Evolutionary conservation across 2,329 filamentous ascomycete species (phyloP), one percentile per base, ranked within the genome.

Genomic region (Sporothrix pallida): DNA sequence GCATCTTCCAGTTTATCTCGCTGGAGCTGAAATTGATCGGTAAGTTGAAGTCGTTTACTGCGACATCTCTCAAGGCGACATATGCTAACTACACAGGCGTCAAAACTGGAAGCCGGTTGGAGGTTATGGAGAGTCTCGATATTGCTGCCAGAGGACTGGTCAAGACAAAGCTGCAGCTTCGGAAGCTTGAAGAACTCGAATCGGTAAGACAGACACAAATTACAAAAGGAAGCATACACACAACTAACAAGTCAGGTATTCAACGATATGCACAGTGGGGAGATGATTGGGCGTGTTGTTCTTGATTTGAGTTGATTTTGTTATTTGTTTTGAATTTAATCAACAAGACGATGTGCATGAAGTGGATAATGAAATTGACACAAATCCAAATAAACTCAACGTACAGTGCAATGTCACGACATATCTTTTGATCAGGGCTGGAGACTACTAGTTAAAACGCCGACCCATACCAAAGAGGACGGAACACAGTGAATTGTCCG

Each of bases 51-150:
- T 26, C 23, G 23, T 26, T 26, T 26, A 26, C 23, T 1, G 3
- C 23, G 23, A 1, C 23, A 26, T 26, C 23, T 26, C 23, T 26
- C 23, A 26, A 26, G 23, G 23, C 23, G 23, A 26, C 23, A 26
- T 26, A 13, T 26, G 58, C 23, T n/a, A 62, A 42, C 58, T n/a
- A 42, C 26, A n/a, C 58, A 62, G 58, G 58, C 13, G 58, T 62
- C 58, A 62, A 62, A n/a, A 62, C 58, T 4, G 58, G 58, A 42
- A 62, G 58, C 58, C 58, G 58, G 23, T 23, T 62, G 26, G 58
- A 62, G 17, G 58, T 62, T 2, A 62, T 37, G 58, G 58, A 62
- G 58, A 37, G 58, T 13, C 31, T 62, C 13, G 26, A 62, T 26
- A 62, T 62, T 62, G 58, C 58, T 0, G 58, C 58, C 58, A 31